A percentile compares a stretch with the other conserved stretches of the same genome.
These are phyloP conservation scores for Ganoderma sinense DNA, from an alignment of 1,284 basidiomycete species.

Conservation along the genomic window DNA sequence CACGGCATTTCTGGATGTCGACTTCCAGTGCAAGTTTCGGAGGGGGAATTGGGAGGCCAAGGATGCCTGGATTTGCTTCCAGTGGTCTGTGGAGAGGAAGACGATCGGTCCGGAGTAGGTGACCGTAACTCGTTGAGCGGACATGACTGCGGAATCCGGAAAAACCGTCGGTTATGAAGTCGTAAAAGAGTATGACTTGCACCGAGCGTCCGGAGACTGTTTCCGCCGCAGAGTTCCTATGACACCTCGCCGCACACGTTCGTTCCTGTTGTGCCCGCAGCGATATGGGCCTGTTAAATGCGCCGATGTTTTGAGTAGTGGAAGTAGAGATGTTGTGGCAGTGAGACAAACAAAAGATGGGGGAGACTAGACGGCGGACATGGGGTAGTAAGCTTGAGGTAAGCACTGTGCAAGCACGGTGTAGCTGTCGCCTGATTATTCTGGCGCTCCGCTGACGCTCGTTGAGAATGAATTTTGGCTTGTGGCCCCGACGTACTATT, in stretches of 20 bases:
- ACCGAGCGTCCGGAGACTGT: constrained; percentile 2
- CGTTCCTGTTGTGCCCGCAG: background rate
- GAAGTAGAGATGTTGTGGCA: background rate
- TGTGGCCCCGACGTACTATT: no score
- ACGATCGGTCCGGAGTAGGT: constrained; percentile 71
- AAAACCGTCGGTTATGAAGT: background rate
- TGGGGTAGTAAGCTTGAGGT: background rate
- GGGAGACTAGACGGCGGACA: background rate
- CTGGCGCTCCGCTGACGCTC: no score
- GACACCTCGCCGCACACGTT: background rate
- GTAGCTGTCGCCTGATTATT: no score
- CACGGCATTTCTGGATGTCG: constrained; percentile 69
- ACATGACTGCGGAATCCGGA: constrained; percentile 32
- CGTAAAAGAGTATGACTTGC: background rate
- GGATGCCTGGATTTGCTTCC: constrained; percentile 73
- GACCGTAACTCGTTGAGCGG: constrained; percentile 57
- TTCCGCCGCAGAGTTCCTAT: background rate
- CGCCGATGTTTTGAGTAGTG: background rate
- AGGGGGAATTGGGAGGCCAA: constrained; percentile 82
- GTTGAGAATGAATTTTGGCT: no score
- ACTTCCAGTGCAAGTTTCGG: constrained; percentile 92
- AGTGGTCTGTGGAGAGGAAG: constrained; percentile 72
- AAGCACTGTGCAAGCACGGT: background rate
- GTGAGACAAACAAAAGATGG: background rate
- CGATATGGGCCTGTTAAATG: background rate